These are phyloP conservation scores for Phaseolus lunatus DNA, from an alignment of 306 rosid species.

Conservation along the genomic window DNA sequence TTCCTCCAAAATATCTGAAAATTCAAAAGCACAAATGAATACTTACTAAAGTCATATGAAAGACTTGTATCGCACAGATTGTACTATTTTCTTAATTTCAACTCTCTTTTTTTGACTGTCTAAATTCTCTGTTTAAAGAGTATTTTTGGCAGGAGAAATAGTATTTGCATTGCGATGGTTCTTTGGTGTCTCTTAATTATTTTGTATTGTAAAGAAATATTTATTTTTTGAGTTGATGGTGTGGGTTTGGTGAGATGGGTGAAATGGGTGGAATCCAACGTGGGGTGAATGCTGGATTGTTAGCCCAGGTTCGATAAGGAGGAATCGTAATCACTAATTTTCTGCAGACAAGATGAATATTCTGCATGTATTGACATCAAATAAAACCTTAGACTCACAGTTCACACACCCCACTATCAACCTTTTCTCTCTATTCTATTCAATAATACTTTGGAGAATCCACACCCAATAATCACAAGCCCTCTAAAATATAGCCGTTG, in stretches of 20 bases:
- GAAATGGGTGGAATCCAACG: conserved; percentile 28
- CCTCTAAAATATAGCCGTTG: conserved; percentile 56
- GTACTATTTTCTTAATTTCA: neutral
- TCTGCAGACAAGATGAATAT: conserved; percentile 64
- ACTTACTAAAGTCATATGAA: neutral
- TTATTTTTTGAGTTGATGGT: no score
- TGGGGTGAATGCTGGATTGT: conserved; percentile 47
- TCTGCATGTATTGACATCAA: conserved; percentile 40
- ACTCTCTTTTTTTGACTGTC: neutral
- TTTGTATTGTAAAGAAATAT: no score
- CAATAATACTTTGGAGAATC: conserved; percentile 77
- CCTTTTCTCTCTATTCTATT: conserved; percentile 54
- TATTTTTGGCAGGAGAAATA: neutral
- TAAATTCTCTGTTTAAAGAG: neutral
- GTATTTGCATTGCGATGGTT: no score
- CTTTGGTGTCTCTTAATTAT: no score
- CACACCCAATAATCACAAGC: conserved; percentile 32
- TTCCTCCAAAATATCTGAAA: conserved; percentile 41
- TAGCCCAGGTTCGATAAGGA: conserved; percentile 63
- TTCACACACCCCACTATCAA: conserved; percentile 40
- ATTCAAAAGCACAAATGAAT: conserved; percentile 3
- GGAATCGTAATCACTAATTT: conserved; percentile 62
- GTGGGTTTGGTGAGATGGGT: neutral
- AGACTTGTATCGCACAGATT: neutral
- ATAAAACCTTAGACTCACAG: conserved; percentile 51